These are phyloP conservation scores for Phytophthora ramorum DNA, from an alignment of 352 stramenopile genomes.

Conservation along the genomic window DNA sequence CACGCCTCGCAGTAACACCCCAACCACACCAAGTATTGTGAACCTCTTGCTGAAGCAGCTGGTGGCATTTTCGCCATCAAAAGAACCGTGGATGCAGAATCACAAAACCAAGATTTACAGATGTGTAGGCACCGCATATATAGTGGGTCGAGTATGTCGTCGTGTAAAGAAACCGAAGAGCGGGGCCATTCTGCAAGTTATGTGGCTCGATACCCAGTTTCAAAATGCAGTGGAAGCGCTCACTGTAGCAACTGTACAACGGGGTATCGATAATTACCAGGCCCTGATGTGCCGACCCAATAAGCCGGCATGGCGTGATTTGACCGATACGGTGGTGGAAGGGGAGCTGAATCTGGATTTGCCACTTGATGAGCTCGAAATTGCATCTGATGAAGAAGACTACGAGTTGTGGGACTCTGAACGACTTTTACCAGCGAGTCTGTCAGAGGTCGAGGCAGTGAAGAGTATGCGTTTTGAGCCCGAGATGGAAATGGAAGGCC, in stretches of 20 bases:
- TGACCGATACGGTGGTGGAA: conserved; percentile 9
- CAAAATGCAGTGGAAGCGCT: not conserved
- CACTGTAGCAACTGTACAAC: conserved; percentile 1
- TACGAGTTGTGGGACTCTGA: conserved; percentile 15
- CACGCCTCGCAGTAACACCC: not conserved
- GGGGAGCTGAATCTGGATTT: not conserved
- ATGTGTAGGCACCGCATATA: conserved; percentile 15
- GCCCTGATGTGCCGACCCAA: not conserved
- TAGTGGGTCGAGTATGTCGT: conserved; percentile 1
- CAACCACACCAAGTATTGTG: not conserved
- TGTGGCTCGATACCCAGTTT: not conserved
- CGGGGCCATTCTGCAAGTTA: conserved; percentile 2
- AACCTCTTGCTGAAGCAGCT: conserved; percentile 4
- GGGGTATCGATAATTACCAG: conserved; percentile 13
- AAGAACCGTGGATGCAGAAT: conserved; percentile 10
- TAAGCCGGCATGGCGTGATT: conserved; percentile 7
- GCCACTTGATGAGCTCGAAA: conserved; percentile 7
- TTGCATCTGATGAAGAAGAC: conserved; percentile 1
- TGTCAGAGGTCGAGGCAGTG: conserved; percentile 7
- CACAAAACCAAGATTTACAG: conserved; percentile 13
- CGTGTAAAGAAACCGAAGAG: conserved; percentile 5
- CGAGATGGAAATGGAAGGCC: conserved; percentile 2
- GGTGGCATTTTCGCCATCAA: conserved; percentile 11
- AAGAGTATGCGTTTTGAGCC: conserved; percentile 6
- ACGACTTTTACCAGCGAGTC: conserved; percentile 3